Conservation (phyloP, 306 rosid genomes). For the Lupinus albus region DNA sequence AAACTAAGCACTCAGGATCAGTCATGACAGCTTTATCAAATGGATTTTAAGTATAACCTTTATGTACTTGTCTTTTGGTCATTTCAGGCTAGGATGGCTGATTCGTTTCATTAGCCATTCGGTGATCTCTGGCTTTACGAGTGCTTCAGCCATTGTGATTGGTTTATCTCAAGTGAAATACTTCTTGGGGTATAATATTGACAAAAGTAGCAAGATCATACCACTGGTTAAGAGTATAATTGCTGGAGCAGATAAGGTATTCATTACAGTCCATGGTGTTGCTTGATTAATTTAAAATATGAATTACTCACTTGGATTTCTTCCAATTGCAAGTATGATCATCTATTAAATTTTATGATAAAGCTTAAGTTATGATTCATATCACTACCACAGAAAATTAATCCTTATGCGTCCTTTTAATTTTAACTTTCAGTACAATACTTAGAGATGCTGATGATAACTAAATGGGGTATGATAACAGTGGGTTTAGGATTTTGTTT, state of each 20-base stretch:
- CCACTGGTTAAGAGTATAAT: conserved; percentile 86
- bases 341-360: conserved; percentile 26
- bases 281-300: conserved; percentile 38
- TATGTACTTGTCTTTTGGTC: conserved; percentile 33
- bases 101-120: conserved; percentile 97
- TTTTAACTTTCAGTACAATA: neutral
- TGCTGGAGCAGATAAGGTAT: conserved; percentile 88
- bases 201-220: conserved; percentile 80
- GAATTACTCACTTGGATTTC: conserved; percentile 21
- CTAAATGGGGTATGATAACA: too few relatives aligned
- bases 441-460: neutral
- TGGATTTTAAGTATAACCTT: conserved; percentile 26
- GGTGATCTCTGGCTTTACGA: conserved; percentile 96
- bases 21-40: conserved; percentile 20
- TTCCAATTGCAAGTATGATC: conserved; percentile 23
- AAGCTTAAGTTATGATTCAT: conserved; percentile 15
- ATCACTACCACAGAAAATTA: conserved; percentile 16
- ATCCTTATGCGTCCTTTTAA: conserved; percentile 4
- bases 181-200: conserved; percentile 82
- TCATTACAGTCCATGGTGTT: conserved; percentile 40
- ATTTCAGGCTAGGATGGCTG: conserved; percentile 97
- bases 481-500: too few relatives aligned
- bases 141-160: conserved; percentile 93
- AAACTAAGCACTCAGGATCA: conserved; percentile 9
- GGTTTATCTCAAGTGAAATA: conserved; percentile 92